Evolutionary conservation across 2,329 filamentous ascomycete genomes (phyloP).

Genomic region (Pochonia chlamydosporia): DNA sequence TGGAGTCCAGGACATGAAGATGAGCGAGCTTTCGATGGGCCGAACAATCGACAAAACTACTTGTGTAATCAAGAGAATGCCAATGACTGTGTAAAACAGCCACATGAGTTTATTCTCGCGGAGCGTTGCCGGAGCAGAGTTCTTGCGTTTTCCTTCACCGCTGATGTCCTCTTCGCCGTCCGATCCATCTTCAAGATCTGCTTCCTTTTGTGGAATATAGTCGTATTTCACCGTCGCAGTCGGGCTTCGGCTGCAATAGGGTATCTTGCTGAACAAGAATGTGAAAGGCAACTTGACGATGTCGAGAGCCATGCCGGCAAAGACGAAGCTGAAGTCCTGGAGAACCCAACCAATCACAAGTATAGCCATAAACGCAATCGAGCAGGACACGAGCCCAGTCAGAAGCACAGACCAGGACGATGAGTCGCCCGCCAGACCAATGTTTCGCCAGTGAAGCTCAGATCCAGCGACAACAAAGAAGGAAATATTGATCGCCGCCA

Average conservation of each 20-base stretch:
- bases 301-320: slow-evolving; percentile 14
- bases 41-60: slow-evolving; percentile 18
- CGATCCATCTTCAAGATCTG: slow-evolving; percentile 10
- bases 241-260: slow-evolving; percentile 4
- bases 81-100: slow-evolving; percentile 16
- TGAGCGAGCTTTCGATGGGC: slow-evolving; percentile 25
- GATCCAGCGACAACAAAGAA: slow-evolving; percentile 25
- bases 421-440: slow-evolving; percentile 18
- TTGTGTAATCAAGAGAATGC: slow-evolving; percentile 19
- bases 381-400: slow-evolving; percentile 17
- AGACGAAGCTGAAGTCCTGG: slow-evolving; percentile 16
- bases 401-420: slow-evolving; percentile 19
- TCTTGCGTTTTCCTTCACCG: slow-evolving; percentile 7
- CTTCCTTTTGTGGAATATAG: slow-evolving; percentile 11
- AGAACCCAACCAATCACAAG: slow-evolving; percentile 13
- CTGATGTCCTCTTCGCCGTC: slow-evolving; percentile 7
- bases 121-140: not conserved
- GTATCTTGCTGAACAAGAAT: slow-evolving; percentile 10
- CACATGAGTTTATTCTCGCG: slow-evolving; percentile 2
- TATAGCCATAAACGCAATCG: slow-evolving; percentile 9
- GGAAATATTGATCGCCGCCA: slow-evolving; percentile 18
- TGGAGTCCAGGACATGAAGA: slow-evolving; percentile 29
- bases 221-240: slow-evolving; percentile 5
- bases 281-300: slow-evolving; percentile 14
- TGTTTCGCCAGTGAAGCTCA: slow-evolving; percentile 23